Evolutionary conservation across 2,329 filamentous ascomycete species (phyloP).

Genomic region (Sporothrix brasiliensis): DNA sequence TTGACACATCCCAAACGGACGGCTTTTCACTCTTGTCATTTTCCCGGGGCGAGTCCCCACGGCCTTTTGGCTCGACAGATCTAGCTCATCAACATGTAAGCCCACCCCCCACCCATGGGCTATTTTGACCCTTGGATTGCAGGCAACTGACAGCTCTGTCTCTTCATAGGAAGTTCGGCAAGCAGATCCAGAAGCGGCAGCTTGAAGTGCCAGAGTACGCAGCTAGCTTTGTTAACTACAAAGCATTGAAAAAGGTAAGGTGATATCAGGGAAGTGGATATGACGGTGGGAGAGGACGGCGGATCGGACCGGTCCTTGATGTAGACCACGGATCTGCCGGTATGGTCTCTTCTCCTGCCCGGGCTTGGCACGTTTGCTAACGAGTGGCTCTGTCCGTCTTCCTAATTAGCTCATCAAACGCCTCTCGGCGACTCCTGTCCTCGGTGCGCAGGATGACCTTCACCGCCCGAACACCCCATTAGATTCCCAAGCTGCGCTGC

Average conservation of each 20-base stretch:
- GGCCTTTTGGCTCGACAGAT: constrained; percentile 33
- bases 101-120: constrained; percentile 14
- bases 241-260: constrained; percentile 87
- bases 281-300: background rate
- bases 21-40: constrained; percentile 15
- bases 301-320: constrained; percentile 1
- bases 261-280: background rate
- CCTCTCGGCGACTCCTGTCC: constrained; percentile 85
- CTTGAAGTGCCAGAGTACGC: constrained; percentile 99
- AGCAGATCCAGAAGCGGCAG: constrained; percentile 98
- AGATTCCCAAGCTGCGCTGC: constrained; percentile 85
- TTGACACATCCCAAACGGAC: background rate
- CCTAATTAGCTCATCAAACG: constrained; percentile 87
- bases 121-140: no score
- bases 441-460: constrained; percentile 72
- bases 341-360: constrained; percentile 26
- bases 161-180: constrained; percentile 94
- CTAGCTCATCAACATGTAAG: constrained; percentile 45
- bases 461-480: constrained; percentile 51
- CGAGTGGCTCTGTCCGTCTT: background rate
- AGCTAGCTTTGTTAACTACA: constrained; percentile 98
- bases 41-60: constrained; percentile 24
- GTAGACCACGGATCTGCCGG: background rate
- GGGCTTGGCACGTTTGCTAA: background rate
- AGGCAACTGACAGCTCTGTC: background rate